phyloP scores from a whole-genome alignment of 129 eudicot genomes.

The Escallonia herrerae region DNA sequence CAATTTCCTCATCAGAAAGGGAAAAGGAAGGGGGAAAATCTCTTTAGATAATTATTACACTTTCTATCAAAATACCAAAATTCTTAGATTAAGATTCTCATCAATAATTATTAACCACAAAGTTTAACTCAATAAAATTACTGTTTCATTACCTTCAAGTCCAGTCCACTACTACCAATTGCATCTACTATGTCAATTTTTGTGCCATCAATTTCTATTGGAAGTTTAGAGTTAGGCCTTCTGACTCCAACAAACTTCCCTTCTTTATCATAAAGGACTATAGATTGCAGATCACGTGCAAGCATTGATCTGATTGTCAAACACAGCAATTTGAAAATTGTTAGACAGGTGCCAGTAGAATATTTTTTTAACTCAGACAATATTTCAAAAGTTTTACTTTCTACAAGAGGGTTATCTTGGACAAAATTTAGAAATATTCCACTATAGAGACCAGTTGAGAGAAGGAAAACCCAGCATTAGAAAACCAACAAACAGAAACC shows the following conservation, averaged over 20 bases:
- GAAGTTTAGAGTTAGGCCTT: slow-evolving; percentile 86
- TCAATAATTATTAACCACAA: too few relatives aligned
- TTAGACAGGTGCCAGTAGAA: too few relatives aligned
- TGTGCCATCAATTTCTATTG: slow-evolving; percentile 76
- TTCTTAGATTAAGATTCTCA: too few relatives aligned
- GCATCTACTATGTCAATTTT: slow-evolving; percentile 83
- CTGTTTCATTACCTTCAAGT: slow-evolving; percentile 57
- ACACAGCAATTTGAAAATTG: neutral
- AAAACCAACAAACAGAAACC: too few relatives aligned
- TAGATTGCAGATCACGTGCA: slow-evolving; percentile 94
- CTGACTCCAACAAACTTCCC: slow-evolving; percentile 94
- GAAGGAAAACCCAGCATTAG: too few relatives aligned
- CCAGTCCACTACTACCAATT: slow-evolving; percentile 95
- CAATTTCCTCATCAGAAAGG: slow-evolving; percentile 1
- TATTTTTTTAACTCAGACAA: too few relatives aligned
- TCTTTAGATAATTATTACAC: neutral
- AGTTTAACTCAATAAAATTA: neutral
- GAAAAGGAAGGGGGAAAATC: neutral
- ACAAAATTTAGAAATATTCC: neutral
- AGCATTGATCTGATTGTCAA: slow-evolving; percentile 77
- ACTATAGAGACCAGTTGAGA: neutral
- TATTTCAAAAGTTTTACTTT: neutral
- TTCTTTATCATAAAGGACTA: slow-evolving; percentile 85
- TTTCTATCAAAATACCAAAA: too few relatives aligned
- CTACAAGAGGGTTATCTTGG: neutral